Evolutionary conservation across 176 grass and related monocot species (phyloP).

Genomic region (Typha latifolia): DNA sequence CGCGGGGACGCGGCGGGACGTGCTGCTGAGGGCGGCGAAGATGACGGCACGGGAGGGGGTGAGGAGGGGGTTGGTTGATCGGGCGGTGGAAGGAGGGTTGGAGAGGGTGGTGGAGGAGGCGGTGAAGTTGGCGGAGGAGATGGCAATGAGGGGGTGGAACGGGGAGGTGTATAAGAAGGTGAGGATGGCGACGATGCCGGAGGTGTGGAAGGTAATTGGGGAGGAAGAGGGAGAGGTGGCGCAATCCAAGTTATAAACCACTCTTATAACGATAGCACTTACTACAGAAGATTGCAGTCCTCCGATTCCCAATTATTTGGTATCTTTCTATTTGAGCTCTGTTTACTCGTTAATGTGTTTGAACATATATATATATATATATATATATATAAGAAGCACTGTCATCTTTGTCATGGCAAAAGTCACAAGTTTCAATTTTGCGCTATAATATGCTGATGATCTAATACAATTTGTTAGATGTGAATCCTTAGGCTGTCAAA

Average conservation of each 20-base stretch:
- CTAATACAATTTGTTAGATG: no score
- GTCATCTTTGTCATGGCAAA: no score
- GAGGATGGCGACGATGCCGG: slow-evolving; percentile 41
- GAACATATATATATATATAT: no score
- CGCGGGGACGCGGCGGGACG: slow-evolving; percentile 44
- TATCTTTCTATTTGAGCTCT: no score
- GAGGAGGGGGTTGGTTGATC: slow-evolving; percentile 57
- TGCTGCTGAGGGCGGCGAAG: slow-evolving; percentile 40
- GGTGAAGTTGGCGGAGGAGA: slow-evolving; percentile 58
- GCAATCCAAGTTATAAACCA: not conserved
- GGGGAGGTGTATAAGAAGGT: slow-evolving; percentile 55
- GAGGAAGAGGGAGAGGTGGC: slow-evolving; percentile 48
- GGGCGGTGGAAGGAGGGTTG: slow-evolving; percentile 30
- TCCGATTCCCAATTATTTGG: no score
- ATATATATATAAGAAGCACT: no score
- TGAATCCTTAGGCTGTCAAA: no score
- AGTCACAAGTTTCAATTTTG: no score
- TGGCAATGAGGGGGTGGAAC: slow-evolving; percentile 75
- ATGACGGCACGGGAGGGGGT: slow-evolving; percentile 43
- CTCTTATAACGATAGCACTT: no score
- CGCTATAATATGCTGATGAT: no score
- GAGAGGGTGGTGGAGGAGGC: slow-evolving; percentile 52
- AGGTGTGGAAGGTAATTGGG: slow-evolving; percentile 40
- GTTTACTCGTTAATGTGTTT: no score
- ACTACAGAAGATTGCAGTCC: no score